Conservation (phyloP, 371 early-diverging fungal species). For the Lichtheimia ornata region DNA sequence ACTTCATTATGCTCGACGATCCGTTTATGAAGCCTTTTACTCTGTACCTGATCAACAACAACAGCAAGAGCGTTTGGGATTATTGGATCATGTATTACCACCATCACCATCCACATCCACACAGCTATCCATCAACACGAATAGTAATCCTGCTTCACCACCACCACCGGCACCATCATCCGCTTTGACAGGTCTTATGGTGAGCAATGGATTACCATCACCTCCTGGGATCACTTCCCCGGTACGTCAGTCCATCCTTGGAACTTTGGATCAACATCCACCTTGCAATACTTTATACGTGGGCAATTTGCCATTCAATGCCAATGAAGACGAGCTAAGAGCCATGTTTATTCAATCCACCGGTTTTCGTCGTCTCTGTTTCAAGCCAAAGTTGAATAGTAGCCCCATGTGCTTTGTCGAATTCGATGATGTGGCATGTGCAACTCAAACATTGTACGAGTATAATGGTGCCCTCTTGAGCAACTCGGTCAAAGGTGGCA, state of each 20-base stretch:
- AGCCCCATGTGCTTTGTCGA: constrained; percentile 95
- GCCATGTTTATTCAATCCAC: constrained; percentile 69
- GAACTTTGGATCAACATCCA: constrained; percentile 79
- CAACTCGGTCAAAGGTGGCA: constrained; percentile 89
- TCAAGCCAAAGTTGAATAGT: constrained; percentile 75
- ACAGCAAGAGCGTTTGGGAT: constrained; percentile 37
- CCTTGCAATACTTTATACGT: constrained; percentile 97
- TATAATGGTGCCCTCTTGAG: constrained; percentile 78
- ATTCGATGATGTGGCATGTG: constrained; percentile 87
- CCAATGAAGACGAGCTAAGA: constrained; percentile 84
- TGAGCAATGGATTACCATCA: constrained; percentile 1
- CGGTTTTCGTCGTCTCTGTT: constrained; percentile 88
- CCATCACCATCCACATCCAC: constrained; percentile 6
- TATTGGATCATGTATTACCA: constrained; percentile 31
- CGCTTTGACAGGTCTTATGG: neutral
- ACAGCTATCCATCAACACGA: neutral
- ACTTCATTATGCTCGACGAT: constrained; percentile 9
- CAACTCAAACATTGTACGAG: constrained; percentile 82
- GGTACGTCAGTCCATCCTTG: constrained; percentile 10
- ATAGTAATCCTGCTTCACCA: neutral
- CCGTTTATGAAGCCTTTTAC: constrained; percentile 56
- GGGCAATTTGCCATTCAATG: constrained; percentile 86
- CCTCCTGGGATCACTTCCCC: constrained; percentile 16
- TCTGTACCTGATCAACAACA: constrained; percentile 51
- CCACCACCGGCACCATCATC: neutral